Percentiles rank a stretch among this genome's conserved stretches.
phyloP scores from a whole-genome alignment of 768 basidiomycete genomes.

The Lanmaoa pseudosensibilis region DNA sequence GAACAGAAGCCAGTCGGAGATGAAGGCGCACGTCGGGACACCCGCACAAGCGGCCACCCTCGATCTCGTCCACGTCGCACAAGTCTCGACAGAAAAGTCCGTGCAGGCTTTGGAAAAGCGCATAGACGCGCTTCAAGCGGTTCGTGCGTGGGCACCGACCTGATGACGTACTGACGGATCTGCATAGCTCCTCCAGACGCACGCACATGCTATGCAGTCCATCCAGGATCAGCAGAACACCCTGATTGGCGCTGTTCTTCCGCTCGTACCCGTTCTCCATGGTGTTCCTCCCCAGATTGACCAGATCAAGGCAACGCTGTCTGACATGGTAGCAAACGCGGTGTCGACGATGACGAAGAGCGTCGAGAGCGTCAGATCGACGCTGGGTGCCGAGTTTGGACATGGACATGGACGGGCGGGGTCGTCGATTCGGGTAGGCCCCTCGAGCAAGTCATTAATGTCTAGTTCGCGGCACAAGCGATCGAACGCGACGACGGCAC shows the following conservation, averaged over 20 bases:
- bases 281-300: constrained; percentile 56
- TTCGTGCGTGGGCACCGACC: constrained; percentile 24
- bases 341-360: constrained; percentile 16
- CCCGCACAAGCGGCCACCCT: constrained; percentile 51
- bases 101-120: constrained; percentile 53
- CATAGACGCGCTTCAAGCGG: constrained; percentile 55
- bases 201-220: constrained; percentile 55
- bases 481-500: neutral
- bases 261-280: constrained; percentile 62
- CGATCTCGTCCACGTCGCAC: constrained; percentile 40
- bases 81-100: constrained; percentile 39
- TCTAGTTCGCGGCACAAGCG: constrained; percentile 6
- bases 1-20: constrained; percentile 60
- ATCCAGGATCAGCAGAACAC: constrained; percentile 42
- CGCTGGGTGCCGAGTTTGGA: constrained; percentile 6
- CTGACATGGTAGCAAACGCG: constrained; percentile 19
- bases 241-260: constrained; percentile 48
- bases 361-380: constrained; percentile 17
- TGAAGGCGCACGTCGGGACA: constrained; percentile 56
- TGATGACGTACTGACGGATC: constrained; percentile 20
- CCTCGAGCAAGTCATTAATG: neutral
- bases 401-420: neutral
- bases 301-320: constrained; percentile 20
- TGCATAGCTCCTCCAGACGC: constrained; percentile 48
- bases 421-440: constrained; percentile 4